Conservation (phyloP, 768 basidiomycete species). For the Boletus edulis region DNA sequence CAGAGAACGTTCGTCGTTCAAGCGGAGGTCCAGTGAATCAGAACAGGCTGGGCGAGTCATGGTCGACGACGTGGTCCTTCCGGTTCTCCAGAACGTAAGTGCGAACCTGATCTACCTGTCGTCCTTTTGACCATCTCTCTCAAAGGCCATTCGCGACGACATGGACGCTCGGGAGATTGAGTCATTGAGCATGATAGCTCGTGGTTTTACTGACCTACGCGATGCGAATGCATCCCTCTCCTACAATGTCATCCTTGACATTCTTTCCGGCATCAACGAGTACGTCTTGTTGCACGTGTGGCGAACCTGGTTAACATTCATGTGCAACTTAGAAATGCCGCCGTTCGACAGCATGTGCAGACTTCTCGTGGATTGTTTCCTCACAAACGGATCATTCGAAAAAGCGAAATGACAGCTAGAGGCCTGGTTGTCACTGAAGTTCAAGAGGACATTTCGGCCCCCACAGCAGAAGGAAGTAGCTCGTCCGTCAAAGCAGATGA, state of each 20-base stretch:
- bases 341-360: constrained; percentile 81
- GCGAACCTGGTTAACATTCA: constrained; percentile 4
- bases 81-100: constrained; percentile 71
- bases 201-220: constrained; percentile 86
- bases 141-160: constrained; percentile 71
- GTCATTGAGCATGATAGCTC: constrained; percentile 82
- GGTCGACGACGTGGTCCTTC: constrained; percentile 83
- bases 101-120: background rate
- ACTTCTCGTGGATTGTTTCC: constrained; percentile 80
- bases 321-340: constrained; percentile 54
- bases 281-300: constrained; percentile 38
- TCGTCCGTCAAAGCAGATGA: constrained; percentile 39
- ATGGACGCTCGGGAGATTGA: constrained; percentile 90
- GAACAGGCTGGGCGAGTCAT: constrained; percentile 65
- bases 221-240: constrained; percentile 82
- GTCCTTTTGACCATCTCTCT: constrained; percentile 2
- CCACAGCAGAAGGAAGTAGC: constrained; percentile 37
- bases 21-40: constrained; percentile 51
- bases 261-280: constrained; percentile 91
- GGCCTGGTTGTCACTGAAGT: constrained; percentile 84
- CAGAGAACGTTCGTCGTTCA: constrained; percentile 40
- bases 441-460: constrained; percentile 63
- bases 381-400: constrained; percentile 72
- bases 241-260: constrained; percentile 85
- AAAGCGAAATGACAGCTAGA: constrained; percentile 81